Percentiles rank a stretch among this genome's conserved stretches.
phyloP scores from a whole-genome alignment of 345 rosid species.

The Brassica cretica region DNA sequence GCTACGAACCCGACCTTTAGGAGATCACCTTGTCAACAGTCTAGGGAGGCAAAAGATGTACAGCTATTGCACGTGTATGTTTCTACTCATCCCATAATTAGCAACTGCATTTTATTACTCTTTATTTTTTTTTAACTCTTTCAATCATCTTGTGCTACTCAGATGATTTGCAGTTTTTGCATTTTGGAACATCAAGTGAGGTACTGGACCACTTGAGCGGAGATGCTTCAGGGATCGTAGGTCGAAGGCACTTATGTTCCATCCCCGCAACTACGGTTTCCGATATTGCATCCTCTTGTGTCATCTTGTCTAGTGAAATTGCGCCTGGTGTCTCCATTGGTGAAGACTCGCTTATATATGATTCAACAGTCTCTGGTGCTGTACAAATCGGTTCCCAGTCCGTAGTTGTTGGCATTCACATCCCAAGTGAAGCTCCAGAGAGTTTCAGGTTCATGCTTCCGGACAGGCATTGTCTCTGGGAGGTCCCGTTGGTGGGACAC shows the following conservation, averaged over 20 bases:
- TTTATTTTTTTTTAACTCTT: conserved; percentile 15
- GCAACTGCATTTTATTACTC: conserved; percentile 3
- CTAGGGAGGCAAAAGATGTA: conserved; percentile 78
- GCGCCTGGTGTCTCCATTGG: conserved; percentile 85
- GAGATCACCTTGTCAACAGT: conserved; percentile 64
- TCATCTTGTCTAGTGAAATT: conserved; percentile 83
- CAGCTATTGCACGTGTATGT: conserved; percentile 87
- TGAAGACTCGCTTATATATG: conserved; percentile 92
- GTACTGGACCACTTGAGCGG: conserved; percentile 90
- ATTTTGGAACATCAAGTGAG: conserved; percentile 98
- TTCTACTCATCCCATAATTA: not conserved
- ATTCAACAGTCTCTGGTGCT: conserved; percentile 65
- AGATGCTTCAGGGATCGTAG: conserved; percentile 73
- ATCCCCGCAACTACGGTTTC: conserved; percentile 89
- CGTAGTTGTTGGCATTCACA: conserved; percentile 76
- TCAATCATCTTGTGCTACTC: conserved; percentile 38
- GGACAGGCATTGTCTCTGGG: conserved; percentile 97
- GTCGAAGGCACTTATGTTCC: conserved; percentile 90
- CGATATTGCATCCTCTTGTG: conserved; percentile 90
- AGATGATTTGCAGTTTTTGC: conserved; percentile 85
- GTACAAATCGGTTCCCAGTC: conserved; percentile 90
- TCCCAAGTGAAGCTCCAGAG: conserved; percentile 50
- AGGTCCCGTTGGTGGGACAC: conserved; percentile 80
- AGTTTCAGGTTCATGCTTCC: conserved; percentile 79
- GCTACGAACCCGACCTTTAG: conserved; percentile 67